phyloP scores from a whole-genome alignment of 1,139 yeast genomes.

The Kodamaea ohmeri region DNA sequence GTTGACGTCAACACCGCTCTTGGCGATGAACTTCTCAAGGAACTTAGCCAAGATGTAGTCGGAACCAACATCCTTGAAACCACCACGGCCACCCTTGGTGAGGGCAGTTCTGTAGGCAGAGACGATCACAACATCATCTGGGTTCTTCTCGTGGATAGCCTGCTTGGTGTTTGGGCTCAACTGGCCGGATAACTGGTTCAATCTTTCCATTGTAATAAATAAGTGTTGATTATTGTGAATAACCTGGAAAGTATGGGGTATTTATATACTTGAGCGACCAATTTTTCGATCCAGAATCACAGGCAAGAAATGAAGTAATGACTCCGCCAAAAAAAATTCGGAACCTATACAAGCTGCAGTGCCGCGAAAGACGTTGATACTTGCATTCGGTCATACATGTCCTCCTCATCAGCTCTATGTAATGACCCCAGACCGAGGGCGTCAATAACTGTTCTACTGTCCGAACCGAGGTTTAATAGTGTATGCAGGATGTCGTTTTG shows the following conservation, averaged over 20 bases:
- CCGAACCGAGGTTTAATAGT: constrained; percentile 1
- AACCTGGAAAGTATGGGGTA: constrained; percentile 11
- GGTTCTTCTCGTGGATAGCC: constrained; percentile 52
- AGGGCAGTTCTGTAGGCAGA: constrained; percentile 89
- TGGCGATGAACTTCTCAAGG: constrained; percentile 57
- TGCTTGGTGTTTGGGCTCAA: constrained; percentile 48
- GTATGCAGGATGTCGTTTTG: constrained; percentile 1
- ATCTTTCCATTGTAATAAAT: constrained; percentile 49
- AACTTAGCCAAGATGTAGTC: constrained; percentile 71
- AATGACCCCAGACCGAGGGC: too few relatives aligned
- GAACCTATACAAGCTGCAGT: too few relatives aligned
- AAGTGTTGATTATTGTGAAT: constrained; percentile 2
- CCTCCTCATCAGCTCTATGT: not conserved
- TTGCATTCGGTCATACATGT: not conserved
- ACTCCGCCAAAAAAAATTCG: not conserved
- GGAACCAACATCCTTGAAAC: constrained; percentile 70
- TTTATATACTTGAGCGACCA: constrained; percentile 9
- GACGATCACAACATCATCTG: constrained; percentile 84
- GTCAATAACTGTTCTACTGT: too few relatives aligned
- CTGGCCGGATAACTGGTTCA: constrained; percentile 58
- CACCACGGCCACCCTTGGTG: constrained; percentile 82
- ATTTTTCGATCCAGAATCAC: constrained; percentile 7
- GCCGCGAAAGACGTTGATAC: too few relatives aligned
- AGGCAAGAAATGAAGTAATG: constrained; percentile 7
- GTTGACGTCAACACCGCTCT: constrained; percentile 59